A percentile compares a stretch with the other conserved stretches of the same genome.
Evolutionary conservation across 331 rosid genomes (phyloP).

Genomic region (Stylosanthes scabra): DNA sequence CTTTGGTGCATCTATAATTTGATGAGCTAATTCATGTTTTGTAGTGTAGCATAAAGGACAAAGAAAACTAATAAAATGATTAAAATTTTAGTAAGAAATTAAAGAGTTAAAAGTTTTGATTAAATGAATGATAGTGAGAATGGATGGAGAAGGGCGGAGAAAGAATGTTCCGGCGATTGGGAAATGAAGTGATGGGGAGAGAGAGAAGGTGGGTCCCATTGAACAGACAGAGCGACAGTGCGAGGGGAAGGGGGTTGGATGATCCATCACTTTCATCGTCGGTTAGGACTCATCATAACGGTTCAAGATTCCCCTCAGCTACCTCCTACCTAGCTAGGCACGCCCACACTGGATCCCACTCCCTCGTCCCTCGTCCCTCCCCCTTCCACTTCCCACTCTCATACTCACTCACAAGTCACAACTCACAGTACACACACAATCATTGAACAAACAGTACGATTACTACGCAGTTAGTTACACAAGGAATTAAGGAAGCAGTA

Average conservation of each 20-base stretch:
- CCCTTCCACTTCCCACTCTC: neutral
- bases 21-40: too few species aligned
- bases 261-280: conserved; percentile 38
- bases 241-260: conserved; percentile 8
- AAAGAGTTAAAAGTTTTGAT: too few species aligned
- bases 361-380: neutral
- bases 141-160: conserved; percentile 16
- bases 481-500: too few species aligned
- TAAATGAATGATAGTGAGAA: neutral
- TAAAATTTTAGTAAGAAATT: too few species aligned
- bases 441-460: neutral
- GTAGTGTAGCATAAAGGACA: too few species aligned
- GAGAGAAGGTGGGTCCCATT: conserved; percentile 40
- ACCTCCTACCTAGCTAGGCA: neutral
- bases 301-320: conserved; percentile 4
- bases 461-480: neutral
- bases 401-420: neutral
- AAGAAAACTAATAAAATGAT: too few species aligned
- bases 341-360: conserved; percentile 36
- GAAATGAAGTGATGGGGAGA: conserved; percentile 26
- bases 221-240: neutral
- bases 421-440: conserved; percentile 5
- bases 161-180: neutral
- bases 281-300: conserved; percentile 31
- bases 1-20: neutral